A percentile compares a stretch with the other conserved stretches of the same genome.
Conservation (phyloP, 352 stramenopile species). For the Globisporangium abappressorium region DNA sequence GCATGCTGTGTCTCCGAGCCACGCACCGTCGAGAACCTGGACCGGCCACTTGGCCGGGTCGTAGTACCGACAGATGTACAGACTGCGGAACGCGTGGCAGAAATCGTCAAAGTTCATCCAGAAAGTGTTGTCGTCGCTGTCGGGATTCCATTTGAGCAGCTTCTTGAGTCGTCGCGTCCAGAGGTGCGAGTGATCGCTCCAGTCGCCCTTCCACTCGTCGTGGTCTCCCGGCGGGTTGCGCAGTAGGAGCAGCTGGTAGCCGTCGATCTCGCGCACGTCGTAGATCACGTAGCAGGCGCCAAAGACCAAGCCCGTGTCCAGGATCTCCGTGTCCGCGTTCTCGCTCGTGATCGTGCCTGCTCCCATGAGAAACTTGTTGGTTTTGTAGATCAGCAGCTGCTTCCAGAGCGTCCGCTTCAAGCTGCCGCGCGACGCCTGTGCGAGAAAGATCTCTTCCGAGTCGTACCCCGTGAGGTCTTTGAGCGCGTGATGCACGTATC, state of each 20-base stretch:
- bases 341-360: conserved; percentile 83
- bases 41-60: conserved; percentile 82
- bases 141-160: conserved; percentile 54
- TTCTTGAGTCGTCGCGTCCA: conserved; percentile 90
- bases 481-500: conserved; percentile 91
- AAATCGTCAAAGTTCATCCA: conserved; percentile 97
- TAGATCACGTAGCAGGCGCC: conserved; percentile 91
- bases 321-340: conserved; percentile 83
- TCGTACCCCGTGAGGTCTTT: conserved; percentile 84
- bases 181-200: conserved; percentile 87
- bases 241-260: conserved; percentile 85
- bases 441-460: conserved; percentile 88
- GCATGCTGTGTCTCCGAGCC: conserved; percentile 65
- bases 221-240: conserved; percentile 92
- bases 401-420: conserved; percentile 91
- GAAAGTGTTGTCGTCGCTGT: conserved; percentile 90
- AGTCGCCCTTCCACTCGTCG: conserved; percentile 92
- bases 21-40: conserved; percentile 43
- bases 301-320: conserved; percentile 90
- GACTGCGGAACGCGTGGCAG: conserved; percentile 84
- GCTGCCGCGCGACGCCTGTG: conserved; percentile 72
- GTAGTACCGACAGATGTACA: conserved; percentile 93
- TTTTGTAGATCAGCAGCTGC: conserved; percentile 77
- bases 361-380: conserved; percentile 90
- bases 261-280: conserved; percentile 84